phyloP scores from a whole-genome alignment of 129 eudicot species.

The Apium graveolens region DNA sequence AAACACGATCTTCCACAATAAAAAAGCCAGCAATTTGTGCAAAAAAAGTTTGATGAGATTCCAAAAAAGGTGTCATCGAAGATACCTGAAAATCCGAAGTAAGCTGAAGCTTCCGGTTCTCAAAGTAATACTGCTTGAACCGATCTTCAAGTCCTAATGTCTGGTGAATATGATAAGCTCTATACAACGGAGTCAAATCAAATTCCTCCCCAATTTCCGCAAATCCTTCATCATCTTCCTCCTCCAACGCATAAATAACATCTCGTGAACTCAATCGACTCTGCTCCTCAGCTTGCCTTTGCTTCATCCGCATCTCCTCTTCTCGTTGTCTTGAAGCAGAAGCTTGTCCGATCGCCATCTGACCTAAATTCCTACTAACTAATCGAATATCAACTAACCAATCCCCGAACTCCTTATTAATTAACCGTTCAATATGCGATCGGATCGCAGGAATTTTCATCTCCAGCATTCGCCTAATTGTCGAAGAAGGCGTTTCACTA shows the following conservation, averaged over 20 bases:
- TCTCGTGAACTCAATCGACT: constrained; percentile 72
- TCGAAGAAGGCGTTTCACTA: constrained; percentile 48
- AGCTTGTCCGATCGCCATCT: constrained; percentile 94
- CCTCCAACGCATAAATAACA: constrained; percentile 73
- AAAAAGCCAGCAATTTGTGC: constrained; percentile 98
- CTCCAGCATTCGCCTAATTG: constrained; percentile 72
- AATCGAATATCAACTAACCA: constrained; percentile 91
- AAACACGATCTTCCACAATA: constrained; percentile 83
- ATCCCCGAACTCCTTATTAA: constrained; percentile 77
- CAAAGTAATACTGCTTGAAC: constrained; percentile 78
- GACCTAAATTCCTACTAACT: constrained; percentile 84
- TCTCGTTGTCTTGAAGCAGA: constrained; percentile 87
- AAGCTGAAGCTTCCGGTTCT: constrained; percentile 84
- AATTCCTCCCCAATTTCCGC: constrained; percentile 38
- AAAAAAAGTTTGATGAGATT: constrained; percentile 92
- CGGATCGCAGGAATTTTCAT: constrained; percentile 75
- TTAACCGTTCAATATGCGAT: constrained; percentile 56
- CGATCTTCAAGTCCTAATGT: constrained; percentile 73
- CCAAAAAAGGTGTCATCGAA: constrained; percentile 89
- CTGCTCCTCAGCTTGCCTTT: constrained; percentile 96
- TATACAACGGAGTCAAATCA: constrained; percentile 83
- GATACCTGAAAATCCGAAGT: constrained; percentile 98
- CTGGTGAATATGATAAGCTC: constrained; percentile 83
- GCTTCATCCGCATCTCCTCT: constrained; percentile 85
- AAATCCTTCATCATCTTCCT: constrained; percentile 63